Evolutionary conservation across 2,329 filamentous ascomycete genomes (phyloP).

Genomic region (Colletotrichum sp.): DNA sequence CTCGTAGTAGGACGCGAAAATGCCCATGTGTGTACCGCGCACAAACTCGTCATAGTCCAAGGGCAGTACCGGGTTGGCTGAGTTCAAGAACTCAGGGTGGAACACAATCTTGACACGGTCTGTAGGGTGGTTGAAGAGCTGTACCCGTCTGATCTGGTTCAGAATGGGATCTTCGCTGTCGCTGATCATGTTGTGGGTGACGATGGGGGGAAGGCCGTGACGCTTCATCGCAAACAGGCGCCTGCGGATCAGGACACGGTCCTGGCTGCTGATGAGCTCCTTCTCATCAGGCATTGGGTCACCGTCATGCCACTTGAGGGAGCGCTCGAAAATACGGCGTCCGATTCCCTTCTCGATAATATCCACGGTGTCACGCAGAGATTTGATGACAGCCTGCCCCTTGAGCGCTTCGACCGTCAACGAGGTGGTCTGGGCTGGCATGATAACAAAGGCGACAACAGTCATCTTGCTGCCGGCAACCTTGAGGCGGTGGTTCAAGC

Average conservation of each 20-base stretch:
- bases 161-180: constrained; percentile 92
- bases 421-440: constrained; percentile 95
- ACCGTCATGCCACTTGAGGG: constrained; percentile 94
- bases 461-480: constrained; percentile 84
- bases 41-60: constrained; percentile 99
- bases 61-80: constrained; percentile 91
- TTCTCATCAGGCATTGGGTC: constrained; percentile 95
- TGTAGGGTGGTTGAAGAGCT: constrained; percentile 94
- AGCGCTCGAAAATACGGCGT: constrained; percentile 92
- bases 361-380: constrained; percentile 88
- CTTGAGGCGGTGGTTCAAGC: constrained; percentile 94
- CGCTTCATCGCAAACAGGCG: constrained; percentile 97
- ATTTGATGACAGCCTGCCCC: constrained; percentile 97
- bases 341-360: constrained; percentile 93
- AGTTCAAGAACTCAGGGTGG: constrained; percentile 97
- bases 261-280: constrained; percentile 89
- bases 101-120: constrained; percentile 98
- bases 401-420: constrained; percentile 95
- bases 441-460: constrained; percentile 97
- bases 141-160: constrained; percentile 93
- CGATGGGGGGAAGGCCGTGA: constrained; percentile 86
- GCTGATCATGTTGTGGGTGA: constrained; percentile 98
- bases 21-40: constrained; percentile 91
- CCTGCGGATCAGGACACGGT: constrained; percentile 89
- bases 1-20: constrained; percentile 98